A percentile compares a stretch with the other conserved stretches of the same genome.
phyloP scores from a whole-genome alignment of 176 grass and related monocot genomes.

The Poa pratensis region DNA sequence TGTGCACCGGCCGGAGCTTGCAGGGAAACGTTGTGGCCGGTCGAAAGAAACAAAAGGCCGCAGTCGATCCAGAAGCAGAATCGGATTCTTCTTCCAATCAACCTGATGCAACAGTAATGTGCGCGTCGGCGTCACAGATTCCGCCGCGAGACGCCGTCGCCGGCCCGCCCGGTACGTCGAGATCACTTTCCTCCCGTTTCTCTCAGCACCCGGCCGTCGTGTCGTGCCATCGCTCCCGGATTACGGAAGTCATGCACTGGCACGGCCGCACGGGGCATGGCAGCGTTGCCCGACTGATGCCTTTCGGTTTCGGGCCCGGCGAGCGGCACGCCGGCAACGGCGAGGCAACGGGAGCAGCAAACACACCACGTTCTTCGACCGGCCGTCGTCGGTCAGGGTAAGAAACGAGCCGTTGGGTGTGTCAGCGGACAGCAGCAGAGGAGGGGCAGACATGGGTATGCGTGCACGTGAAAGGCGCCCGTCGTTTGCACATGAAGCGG shows the following conservation, averaged over 20 bases:
- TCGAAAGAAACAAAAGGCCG: too few species aligned
- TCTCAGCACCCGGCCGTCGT: too few species aligned
- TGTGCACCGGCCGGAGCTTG: too few species aligned
- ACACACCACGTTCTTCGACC: neutral
- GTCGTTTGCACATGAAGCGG: neutral
- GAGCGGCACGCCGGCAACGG: neutral
- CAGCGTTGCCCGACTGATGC: neutral
- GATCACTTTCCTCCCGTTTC: neutral
- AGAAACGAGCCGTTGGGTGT: slow-evolving; percentile 21
- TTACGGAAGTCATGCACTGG: too few species aligned
- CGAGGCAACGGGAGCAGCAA: neutral
- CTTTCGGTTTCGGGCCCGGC: neutral
- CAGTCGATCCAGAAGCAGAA: neutral
- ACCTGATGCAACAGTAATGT: neutral
- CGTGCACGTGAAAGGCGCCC: neutral
- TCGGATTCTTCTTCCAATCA: slow-evolving; percentile 10
- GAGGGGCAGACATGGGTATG: neutral
- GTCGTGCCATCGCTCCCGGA: too few species aligned
- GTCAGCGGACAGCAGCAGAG: neutral
- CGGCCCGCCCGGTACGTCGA: neutral
- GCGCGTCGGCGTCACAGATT: neutral
- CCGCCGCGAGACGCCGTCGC: neutral
- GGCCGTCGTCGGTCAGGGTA: neutral
- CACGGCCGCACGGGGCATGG: too few species aligned
- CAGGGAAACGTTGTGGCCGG: too few species aligned